These are phyloP conservation scores for Syzygium malaccense DNA, from an alignment of 441 rosid genomes.

Conservation along the genomic window DNA sequence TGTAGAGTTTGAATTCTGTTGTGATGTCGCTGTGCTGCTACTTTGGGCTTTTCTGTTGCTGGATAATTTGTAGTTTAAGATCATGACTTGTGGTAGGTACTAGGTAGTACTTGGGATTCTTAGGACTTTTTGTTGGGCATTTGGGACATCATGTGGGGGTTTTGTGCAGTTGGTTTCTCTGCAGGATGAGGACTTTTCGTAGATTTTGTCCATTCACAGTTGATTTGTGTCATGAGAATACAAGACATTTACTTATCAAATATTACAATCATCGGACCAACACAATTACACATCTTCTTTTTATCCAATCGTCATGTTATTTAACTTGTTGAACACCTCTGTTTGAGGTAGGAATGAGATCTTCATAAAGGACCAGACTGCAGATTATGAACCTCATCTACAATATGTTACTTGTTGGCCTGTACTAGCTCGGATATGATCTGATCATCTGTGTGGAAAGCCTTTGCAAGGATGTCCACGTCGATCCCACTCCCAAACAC, in stretches of 20 bases:
- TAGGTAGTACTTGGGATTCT: neutral
- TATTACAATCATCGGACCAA: neutral
- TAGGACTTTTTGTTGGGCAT: neutral
- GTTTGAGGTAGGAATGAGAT: neutral
- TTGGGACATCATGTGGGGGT: neutral
- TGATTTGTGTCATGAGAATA: neutral
- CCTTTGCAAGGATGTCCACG: conserved; percentile 7
- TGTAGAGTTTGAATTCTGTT: neutral
- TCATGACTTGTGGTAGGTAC: neutral
- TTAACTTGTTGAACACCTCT: neutral
- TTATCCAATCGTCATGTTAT: neutral
- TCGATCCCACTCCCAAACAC: conserved; percentile 18
- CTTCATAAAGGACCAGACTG: conserved; percentile 11
- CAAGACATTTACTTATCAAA: neutral
- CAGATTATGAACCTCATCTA: conserved; percentile 26
- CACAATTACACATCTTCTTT: neutral
- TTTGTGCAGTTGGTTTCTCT: neutral
- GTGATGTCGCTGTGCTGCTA: neutral
- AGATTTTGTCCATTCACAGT: neutral
- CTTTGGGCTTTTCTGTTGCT: neutral
- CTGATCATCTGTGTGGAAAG: conserved; percentile 13
- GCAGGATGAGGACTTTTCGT: neutral
- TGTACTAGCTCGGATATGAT: conserved; percentile 11
- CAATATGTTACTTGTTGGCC: conserved; percentile 4
- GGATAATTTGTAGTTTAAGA: neutral